phyloP scores from a whole-genome alignment of 257 asterid genomes.

The Solanum sejunctum region DNA sequence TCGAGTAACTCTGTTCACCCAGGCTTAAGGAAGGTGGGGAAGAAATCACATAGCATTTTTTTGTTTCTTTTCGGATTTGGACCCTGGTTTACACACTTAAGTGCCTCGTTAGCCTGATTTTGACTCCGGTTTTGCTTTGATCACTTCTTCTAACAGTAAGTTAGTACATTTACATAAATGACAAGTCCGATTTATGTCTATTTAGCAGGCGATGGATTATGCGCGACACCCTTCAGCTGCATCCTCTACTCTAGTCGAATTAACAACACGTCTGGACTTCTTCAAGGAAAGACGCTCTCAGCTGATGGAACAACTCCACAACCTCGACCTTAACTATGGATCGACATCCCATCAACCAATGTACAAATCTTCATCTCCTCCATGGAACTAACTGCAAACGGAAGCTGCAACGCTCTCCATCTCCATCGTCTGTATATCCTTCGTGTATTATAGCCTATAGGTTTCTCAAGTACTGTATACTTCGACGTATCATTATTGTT shows the following conservation, averaged over 20 bases:
- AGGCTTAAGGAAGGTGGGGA: neutral
- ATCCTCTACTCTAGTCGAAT: slow-evolving; percentile 69
- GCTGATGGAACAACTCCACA: slow-evolving; percentile 93
- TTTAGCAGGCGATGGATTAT: slow-evolving; percentile 43
- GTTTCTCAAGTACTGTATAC: neutral
- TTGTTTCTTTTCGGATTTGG: neutral
- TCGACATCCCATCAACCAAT: slow-evolving; percentile 50
- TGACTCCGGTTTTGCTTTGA: neutral
- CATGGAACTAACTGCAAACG: slow-evolving; percentile 48
- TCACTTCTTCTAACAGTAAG: neutral
- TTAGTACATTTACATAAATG: neutral
- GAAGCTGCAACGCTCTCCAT: neutral
- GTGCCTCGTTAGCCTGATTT: neutral
- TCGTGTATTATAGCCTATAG: neutral
- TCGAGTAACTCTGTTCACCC: neutral
- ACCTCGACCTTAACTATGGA: slow-evolving; percentile 58
- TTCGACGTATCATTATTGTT: neutral
- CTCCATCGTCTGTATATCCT: slow-evolving; percentile 27
- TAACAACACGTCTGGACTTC: slow-evolving; percentile 86
- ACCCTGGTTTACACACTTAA: neutral
- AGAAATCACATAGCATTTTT: neutral
- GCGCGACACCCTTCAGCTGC: slow-evolving; percentile 48
- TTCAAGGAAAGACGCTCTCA: slow-evolving; percentile 95
- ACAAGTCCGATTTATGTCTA: neutral
- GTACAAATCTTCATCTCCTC: slow-evolving; percentile 74